Percentiles rank a stretch among this genome's conserved stretches.
Evolutionary conservation across 106 monocot species (phyloP).

Genomic region (Cymbidium sinense): DNA sequence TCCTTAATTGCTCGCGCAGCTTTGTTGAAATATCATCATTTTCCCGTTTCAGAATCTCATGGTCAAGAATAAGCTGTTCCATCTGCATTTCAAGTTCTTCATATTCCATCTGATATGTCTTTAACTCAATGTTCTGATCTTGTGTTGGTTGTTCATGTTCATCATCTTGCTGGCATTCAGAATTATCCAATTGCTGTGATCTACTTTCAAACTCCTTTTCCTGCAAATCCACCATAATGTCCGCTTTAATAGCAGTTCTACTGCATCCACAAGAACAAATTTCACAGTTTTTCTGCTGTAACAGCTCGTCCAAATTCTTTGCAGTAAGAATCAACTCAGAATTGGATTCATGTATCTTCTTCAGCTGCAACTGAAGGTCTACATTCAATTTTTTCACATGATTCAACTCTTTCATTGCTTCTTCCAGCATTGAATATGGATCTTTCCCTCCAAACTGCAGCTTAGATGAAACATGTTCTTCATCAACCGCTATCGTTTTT

Average conservation of each 20-base stretch:
- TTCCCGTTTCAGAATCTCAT: conserved; percentile 96
- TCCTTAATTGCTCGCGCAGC: conserved; percentile 78
- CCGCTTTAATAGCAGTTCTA: conserved; percentile 6
- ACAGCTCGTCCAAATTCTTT: conserved; percentile 78
- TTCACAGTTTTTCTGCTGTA: conserved; percentile 59
- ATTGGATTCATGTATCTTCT: conserved; percentile 85
- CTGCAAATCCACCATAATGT: conserved; percentile 12
- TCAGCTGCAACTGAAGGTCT: conserved; percentile 61
- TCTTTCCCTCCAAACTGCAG: conserved; percentile 31
- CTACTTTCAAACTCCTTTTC: conserved; percentile 13
- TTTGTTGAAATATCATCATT: conserved; percentile 71
- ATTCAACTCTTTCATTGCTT: conserved; percentile 70
- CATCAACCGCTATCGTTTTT: conserved; percentile 18
- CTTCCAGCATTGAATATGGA: conserved; percentile 57
- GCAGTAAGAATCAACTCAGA: conserved; percentile 78
- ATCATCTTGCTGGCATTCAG: conserved; percentile 19
- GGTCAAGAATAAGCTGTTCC: conserved; percentile 96
- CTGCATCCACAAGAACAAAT: conserved; percentile 8
- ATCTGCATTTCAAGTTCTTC: conserved; percentile 94
- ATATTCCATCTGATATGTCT: conserved; percentile 79
- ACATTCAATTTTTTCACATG: conserved; percentile 72
- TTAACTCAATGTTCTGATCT: conserved; percentile 61
- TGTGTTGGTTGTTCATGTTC: conserved; percentile 37
- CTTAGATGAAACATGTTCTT: conserved; percentile 13
- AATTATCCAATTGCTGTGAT: conserved; percentile 7